Evolutionary conservation across 192 early-diverging fungal species (phyloP).

Genomic region (Geosiphon pyriformis): DNA sequence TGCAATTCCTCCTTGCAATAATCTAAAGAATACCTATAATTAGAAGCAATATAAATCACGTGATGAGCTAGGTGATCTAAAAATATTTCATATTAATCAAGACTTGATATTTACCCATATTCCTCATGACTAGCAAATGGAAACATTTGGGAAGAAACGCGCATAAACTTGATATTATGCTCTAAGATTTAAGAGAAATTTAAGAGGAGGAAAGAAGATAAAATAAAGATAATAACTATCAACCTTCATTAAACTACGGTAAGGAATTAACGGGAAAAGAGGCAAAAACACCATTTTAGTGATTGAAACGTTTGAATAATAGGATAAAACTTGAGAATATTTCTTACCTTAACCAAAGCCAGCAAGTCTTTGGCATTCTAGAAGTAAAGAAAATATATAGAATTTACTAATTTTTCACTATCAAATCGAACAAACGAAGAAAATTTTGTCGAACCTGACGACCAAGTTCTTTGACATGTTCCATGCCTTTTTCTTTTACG

Average conservation of each 20-base stretch:
- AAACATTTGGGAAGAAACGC: conserved; percentile 43
- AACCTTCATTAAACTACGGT: too few relatives aligned
- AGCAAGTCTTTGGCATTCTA: conserved; percentile 36
- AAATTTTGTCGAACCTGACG: too few relatives aligned
- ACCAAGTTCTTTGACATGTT: conserved; percentile 34
- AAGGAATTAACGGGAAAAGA: too few relatives aligned
- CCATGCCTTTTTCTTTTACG: conserved; percentile 32
- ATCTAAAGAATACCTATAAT: conserved; percentile 27
- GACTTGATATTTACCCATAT: conserved; percentile 28
- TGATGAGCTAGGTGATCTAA: too few relatives aligned
- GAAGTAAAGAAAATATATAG: too few relatives aligned
- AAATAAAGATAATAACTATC: too few relatives aligned
- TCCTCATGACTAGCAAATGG: conserved; percentile 43
- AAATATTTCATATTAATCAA: conserved; percentile 4
- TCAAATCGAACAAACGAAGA: too few relatives aligned
- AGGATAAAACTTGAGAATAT: too few relatives aligned
- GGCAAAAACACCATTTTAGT: too few relatives aligned
- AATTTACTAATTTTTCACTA: too few relatives aligned
- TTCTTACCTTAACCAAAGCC: conserved; percentile 41
- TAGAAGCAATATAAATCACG: not conserved
- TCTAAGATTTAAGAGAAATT: not conserved
- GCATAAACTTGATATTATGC: conserved; percentile 44
- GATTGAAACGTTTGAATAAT: too few relatives aligned
- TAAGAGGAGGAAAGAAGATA: not conserved
- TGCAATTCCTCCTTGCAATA: conserved; percentile 36